Evolutionary conservation across 2,329 filamentous ascomycete species (phyloP), one percentile per base, ranked within the genome.

Genomic region (Paracorniculantispora psalliotae): DNA sequence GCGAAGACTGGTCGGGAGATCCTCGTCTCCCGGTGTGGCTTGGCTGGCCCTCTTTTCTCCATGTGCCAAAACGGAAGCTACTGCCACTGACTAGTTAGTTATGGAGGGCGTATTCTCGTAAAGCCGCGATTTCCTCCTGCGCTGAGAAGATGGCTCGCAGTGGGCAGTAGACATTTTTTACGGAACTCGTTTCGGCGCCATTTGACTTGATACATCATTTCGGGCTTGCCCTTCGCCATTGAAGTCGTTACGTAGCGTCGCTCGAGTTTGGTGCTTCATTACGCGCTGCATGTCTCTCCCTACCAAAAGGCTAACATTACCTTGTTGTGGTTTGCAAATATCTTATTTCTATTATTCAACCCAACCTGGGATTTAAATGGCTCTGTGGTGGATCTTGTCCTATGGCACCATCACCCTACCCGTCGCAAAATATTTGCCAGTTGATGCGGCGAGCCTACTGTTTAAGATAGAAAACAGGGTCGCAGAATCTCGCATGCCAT

Each of bases 11-110:
- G n/a, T 28, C 33, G 26, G 26, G 7, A 37, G 17, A 19, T 46
- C 39, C 13, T 26, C 26, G 17, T 44, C 3, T 26, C 26, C 23
- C 43, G 19, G n/a, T 25, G 23, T 30, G 28, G 15, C 30, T 13
- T 37, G 21, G 4, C 17, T 28, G 46, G 28, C 46, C 26, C 13
- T 48, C 7, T 30, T 30, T 23, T 48, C 26, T 23, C 51, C 51
- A 46, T 25, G 19, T 9, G 35, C 25, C 13, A 17, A 43, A 33
- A 17, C n/a, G 13, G 43, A 48, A 39, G 43, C 12, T 37, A 39
- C 44, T 28, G 30, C 15, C 39, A 54, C 51, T 37, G 33, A 48
- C 44, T 57, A 49, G 54, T 48, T 57, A 49, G 54, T 48, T 44
- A 41, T 39, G 53, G 28, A 48, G 30, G 17, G 37, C 54, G 44